A percentile compares a stretch with the other conserved stretches of the same genome.
Evolutionary conservation across 1,284 basidiomycete genomes (phyloP).

Genomic region (Erythrobasidium hasegawianum): DNA sequence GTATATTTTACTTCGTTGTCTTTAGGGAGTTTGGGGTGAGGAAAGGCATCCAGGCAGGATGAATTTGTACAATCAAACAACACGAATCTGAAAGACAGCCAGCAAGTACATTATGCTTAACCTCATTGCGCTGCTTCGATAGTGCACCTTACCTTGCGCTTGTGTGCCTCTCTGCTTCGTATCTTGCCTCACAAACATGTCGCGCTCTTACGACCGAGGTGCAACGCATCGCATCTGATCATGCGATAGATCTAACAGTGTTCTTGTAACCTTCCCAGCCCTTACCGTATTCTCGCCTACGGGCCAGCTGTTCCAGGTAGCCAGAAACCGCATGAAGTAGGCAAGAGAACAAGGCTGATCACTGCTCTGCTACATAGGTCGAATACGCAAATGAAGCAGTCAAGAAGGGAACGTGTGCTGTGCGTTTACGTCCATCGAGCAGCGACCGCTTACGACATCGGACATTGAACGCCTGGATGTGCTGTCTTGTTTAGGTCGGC

Average conservation of each 20-base stretch:
- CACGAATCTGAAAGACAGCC: too few species aligned
- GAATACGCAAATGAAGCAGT: constrained; percentile 98
- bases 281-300: constrained; percentile 93
- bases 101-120: too few species aligned
- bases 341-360: neutral
- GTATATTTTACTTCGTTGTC: too few species aligned
- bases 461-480: constrained; percentile 23
- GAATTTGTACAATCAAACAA: too few species aligned
- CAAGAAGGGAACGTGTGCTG: constrained; percentile 93
- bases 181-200: constrained; percentile 16
- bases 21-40: too few species aligned
- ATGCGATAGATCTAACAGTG: neutral
- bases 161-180: neutral
- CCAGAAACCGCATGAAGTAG: neutral
- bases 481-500: constrained; percentile 64
- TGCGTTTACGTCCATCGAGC: constrained; percentile 51
- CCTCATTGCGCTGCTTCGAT: too few species aligned
- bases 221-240: neutral
- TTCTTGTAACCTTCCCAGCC: constrained; percentile 51
- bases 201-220: constrained; percentile 49
- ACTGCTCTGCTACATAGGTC: constrained; percentile 58
- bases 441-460: constrained; percentile 14
- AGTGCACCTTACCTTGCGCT: neutral
- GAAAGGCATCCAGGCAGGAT: too few species aligned
- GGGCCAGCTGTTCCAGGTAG: constrained; percentile 85